phyloP scores from a whole-genome alignment of 495 filamentous ascomycete genomes.

The Talaromyces nanjingensis region DNA sequence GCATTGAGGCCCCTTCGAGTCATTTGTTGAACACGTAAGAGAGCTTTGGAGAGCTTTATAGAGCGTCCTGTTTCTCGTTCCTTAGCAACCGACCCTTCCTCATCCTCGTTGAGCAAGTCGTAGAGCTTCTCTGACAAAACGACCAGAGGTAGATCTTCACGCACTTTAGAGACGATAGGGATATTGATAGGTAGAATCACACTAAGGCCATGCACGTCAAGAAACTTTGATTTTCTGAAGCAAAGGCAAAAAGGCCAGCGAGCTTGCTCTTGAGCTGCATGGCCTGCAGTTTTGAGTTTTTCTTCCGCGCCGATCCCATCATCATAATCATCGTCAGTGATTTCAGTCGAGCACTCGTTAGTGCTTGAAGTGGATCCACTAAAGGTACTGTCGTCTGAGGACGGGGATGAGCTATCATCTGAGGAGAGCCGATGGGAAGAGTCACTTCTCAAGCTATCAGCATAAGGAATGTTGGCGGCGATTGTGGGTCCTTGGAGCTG shows the following conservation, averaged over 20 bases:
- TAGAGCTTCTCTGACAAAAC: constrained; percentile 28
- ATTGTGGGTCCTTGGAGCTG: constrained; percentile 31
- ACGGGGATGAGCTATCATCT: constrained; percentile 23
- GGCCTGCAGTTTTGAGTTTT: constrained; percentile 5
- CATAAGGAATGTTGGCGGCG: constrained; percentile 35
- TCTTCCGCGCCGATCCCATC: constrained; percentile 35
- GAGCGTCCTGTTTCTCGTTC: constrained; percentile 20
- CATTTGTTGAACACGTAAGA: constrained; percentile 32
- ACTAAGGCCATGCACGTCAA: constrained; percentile 19
- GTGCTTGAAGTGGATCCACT: constrained; percentile 23
- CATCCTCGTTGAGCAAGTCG: constrained; percentile 29
- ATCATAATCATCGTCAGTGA: constrained; percentile 13
- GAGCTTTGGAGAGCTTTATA: constrained; percentile 25
- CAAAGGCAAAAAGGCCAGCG: constrained; percentile 27
- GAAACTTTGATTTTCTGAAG: constrained; percentile 18
- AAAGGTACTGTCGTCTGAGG: constrained; percentile 23
- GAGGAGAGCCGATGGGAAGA: constrained; percentile 21
- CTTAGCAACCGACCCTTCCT: constrained; percentile 17
- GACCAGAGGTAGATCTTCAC: constrained; percentile 35
- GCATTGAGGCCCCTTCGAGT: constrained; percentile 29
- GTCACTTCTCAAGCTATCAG: constrained; percentile 22
- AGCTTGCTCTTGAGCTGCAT: constrained; percentile 25
- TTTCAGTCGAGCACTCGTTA: constrained; percentile 20
- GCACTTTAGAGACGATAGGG: constrained; percentile 26
- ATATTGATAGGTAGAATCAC: constrained; percentile 20